A percentile compares a stretch with the other conserved stretches of the same genome.
Evolutionary conservation across 2,329 filamentous ascomycete genomes (phyloP).

Genomic region (Cercospora brassicicola): DNA sequence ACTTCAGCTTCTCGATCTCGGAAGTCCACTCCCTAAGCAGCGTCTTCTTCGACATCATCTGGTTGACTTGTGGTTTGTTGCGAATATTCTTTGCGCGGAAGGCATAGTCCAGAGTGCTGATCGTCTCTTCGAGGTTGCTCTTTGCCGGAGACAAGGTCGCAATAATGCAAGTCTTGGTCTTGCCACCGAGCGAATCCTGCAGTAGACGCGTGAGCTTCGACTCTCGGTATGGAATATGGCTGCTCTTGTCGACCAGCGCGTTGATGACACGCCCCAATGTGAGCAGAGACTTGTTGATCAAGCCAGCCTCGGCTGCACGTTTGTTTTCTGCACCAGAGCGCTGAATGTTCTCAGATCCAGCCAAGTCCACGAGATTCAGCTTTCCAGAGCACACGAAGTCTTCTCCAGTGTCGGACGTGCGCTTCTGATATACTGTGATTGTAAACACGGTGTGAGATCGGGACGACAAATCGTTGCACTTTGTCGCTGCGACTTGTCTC

Average conservation of each 20-base stretch:
- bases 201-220: conserved; percentile 92
- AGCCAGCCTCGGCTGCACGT: conserved; percentile 86
- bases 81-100: conserved; percentile 98
- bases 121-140: conserved; percentile 94
- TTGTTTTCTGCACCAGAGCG: conserved; percentile 97
- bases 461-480: conserved; percentile 97
- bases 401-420: conserved; percentile 76
- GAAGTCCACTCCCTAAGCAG: conserved; percentile 83
- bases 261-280: conserved; percentile 97
- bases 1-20: conserved; percentile 93
- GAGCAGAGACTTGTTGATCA: conserved; percentile 97
- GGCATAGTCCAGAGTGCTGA: conserved; percentile 95
- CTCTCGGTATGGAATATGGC: conserved; percentile 89
- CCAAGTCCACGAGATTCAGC: conserved; percentile 92
- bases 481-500: conserved; percentile 98
- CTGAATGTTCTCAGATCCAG: conserved; percentile 96
- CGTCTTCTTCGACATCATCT: conserved; percentile 88
- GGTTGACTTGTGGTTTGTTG: conserved; percentile 95
- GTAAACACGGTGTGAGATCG: conserved; percentile 97
- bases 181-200: conserved; percentile 93
- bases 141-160: conserved; percentile 93
- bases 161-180: conserved; percentile 98
- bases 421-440: conserved; percentile 86
- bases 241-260: conserved; percentile 83
- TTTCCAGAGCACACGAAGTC: conserved; percentile 90